These are phyloP conservation scores for Brassica hybrid DNA, from an alignment of 441 rosid species.

Conservation along the genomic window DNA sequence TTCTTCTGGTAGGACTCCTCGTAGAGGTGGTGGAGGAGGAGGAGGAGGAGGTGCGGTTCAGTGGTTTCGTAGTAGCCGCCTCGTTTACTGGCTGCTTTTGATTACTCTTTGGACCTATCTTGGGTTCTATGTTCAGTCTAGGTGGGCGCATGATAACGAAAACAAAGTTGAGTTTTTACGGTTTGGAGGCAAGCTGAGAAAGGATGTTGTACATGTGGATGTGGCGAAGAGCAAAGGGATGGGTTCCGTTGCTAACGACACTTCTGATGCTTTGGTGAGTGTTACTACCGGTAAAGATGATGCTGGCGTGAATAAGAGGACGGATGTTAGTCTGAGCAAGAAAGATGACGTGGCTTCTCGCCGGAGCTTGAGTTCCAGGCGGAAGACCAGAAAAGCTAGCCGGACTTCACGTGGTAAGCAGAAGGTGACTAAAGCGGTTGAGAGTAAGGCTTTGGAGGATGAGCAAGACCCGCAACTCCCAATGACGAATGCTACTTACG, in stretches of 20 bases:
- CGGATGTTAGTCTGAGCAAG: slow-evolving; percentile 56
- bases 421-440: slow-evolving; percentile 45
- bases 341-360: slow-evolving; percentile 48
- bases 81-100: slow-evolving; percentile 81
- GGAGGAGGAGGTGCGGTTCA: slow-evolving; percentile 46
- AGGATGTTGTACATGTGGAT: slow-evolving; percentile 23
- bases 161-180: slow-evolving; percentile 65
- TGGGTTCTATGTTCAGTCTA: slow-evolving; percentile 88
- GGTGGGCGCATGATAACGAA: slow-evolving; percentile 83
- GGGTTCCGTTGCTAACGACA: slow-evolving; percentile 57
- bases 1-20: slow-evolving; percentile 73
- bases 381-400: slow-evolving; percentile 51
- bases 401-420: slow-evolving; percentile 51
- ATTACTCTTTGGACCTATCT: slow-evolving; percentile 87
- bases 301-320: slow-evolving; percentile 43
- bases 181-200: slow-evolving; percentile 55
- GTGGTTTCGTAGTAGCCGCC: slow-evolving; percentile 72
- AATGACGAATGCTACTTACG: slow-evolving; percentile 63
- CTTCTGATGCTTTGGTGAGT: slow-evolving; percentile 47
- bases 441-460: slow-evolving; percentile 46
- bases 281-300: slow-evolving; percentile 40
- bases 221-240: slow-evolving; percentile 40
- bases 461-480: slow-evolving; percentile 66
- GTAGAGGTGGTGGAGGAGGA: slow-evolving; percentile 53
- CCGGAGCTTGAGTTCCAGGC: slow-evolving; percentile 44